These are phyloP conservation scores for Thuidium tamariscinum DNA, from an alignment of 225 moss, liverwort and hornwort species.

Conservation along the genomic window DNA sequence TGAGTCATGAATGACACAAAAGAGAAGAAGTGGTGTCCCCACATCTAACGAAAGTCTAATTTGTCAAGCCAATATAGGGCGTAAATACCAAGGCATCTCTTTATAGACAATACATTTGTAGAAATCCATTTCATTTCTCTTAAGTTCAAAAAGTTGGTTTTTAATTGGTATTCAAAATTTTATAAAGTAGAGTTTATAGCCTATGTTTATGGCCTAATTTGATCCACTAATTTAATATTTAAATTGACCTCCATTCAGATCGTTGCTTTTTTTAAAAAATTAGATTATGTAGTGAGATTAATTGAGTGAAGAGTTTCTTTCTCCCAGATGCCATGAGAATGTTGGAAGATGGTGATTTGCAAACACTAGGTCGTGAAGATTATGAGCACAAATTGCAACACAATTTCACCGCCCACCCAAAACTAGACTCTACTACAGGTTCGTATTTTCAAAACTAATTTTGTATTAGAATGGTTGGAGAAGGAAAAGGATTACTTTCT, in stretches of 20 bases:
- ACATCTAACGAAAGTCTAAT: background rate
- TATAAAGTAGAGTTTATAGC: background rate
- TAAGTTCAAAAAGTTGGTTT: background rate
- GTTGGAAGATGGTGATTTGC: constrained; percentile 51
- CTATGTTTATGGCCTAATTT: background rate
- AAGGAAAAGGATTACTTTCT: background rate
- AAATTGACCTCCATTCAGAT: background rate
- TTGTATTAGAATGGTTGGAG: fast-evolving
- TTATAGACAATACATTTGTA: background rate
- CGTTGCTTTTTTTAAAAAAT: background rate
- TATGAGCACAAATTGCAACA: constrained; percentile 29
- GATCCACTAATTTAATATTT: background rate
- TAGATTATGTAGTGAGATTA: background rate
- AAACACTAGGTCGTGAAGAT: constrained; percentile 38
- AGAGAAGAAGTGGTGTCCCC: background rate
- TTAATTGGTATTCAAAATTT: background rate
- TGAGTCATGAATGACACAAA: background rate
- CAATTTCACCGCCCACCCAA: constrained; percentile 56
- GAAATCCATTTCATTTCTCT: background rate
- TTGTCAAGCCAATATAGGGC: background rate
- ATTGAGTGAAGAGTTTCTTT: background rate
- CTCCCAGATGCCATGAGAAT: constrained; percentile 33
- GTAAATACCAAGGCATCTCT: fast-evolving
- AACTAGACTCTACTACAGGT: constrained; percentile 30
- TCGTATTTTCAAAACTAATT: background rate